A percentile compares a stretch with the other conserved stretches of the same genome.
These are phyloP conservation scores for Pestalotiopsis sp. DNA, from an alignment of 2,329 filamentous ascomycete species.

Conservation along the genomic window DNA sequence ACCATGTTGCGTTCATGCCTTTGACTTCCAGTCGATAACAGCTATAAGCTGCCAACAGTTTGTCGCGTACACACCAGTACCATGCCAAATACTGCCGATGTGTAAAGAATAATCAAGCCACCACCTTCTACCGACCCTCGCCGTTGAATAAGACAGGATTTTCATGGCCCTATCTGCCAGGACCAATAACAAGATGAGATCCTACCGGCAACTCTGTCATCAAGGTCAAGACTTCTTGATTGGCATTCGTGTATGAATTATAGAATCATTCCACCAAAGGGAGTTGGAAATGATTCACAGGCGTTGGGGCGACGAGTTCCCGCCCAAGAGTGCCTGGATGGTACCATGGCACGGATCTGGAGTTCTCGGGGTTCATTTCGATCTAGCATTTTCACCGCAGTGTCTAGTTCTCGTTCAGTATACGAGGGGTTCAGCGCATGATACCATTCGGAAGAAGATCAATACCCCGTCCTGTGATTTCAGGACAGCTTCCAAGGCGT, in stretches of 20 bases:
- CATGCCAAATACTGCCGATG: background rate
- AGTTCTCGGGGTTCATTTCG: background rate
- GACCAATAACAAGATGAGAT: background rate
- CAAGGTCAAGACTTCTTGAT: background rate
- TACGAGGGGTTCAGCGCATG: background rate
- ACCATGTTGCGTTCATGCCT: background rate
- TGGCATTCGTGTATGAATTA: background rate
- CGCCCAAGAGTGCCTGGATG: background rate
- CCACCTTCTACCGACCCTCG: background rate
- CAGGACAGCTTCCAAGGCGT: background rate
- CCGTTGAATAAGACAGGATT: background rate
- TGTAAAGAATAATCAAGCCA: background rate
- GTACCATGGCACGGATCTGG: background rate
- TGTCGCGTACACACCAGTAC: background rate
- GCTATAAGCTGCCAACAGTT: too few relatives aligned
- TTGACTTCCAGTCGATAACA: background rate
- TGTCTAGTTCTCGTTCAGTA: background rate
- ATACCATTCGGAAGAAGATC: background rate
- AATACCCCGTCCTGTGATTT: background rate
- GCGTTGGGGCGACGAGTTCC: background rate
- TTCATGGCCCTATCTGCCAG: background rate
- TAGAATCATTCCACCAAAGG: background rate
- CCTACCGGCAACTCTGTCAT: background rate
- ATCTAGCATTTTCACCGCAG: background rate
- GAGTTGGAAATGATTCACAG: background rate